phyloP scores from a whole-genome alignment of 1,139 yeast species.

The Yamadazyma friedrichii region DNA sequence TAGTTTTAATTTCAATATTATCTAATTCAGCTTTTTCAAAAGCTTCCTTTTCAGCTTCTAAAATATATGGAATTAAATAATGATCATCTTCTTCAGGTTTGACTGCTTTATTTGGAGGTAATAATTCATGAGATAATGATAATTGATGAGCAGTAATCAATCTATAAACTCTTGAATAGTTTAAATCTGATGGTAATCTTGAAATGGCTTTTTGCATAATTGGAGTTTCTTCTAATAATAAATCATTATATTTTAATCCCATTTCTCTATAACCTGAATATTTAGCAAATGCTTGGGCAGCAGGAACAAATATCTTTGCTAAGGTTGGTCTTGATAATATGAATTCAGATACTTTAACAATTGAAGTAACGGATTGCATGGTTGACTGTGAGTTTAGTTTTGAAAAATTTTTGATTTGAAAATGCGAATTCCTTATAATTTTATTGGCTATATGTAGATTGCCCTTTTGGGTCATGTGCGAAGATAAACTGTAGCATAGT shows the following conservation, averaged over 20 bases:
- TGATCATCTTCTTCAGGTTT: constrained; percentile 82
- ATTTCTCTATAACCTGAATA: constrained; percentile 89
- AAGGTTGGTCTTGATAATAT: constrained; percentile 79
- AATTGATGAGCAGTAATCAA: constrained; percentile 88
- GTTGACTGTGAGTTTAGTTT: constrained; percentile 7
- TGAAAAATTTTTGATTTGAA: constrained; percentile 11
- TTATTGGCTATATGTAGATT: constrained; percentile 17
- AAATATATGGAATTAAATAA: constrained; percentile 82
- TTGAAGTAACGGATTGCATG: constrained; percentile 78
- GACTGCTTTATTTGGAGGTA: constrained; percentile 78
- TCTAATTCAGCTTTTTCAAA: constrained; percentile 86
- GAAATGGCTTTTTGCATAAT: constrained; percentile 81
- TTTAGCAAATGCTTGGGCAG: constrained; percentile 69
- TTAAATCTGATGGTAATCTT: constrained; percentile 81
- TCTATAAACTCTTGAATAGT: constrained; percentile 91
- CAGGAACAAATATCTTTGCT: constrained; percentile 73
- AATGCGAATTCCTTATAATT: constrained; percentile 9
- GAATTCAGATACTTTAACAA: constrained; percentile 79
- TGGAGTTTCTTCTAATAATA: constrained; percentile 84
- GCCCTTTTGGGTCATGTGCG: constrained; percentile 20
- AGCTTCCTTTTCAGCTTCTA: constrained; percentile 93
- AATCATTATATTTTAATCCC: constrained; percentile 87
- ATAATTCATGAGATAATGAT: constrained; percentile 77
- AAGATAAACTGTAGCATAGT: neutral
- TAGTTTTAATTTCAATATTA: constrained; percentile 52